A percentile compares a stretch with the other conserved stretches of the same genome.
These are phyloP conservation scores for Paramecium sexaurelia DNA, from an alignment of 73 alveolate species.

Conservation along the genomic window DNA sequence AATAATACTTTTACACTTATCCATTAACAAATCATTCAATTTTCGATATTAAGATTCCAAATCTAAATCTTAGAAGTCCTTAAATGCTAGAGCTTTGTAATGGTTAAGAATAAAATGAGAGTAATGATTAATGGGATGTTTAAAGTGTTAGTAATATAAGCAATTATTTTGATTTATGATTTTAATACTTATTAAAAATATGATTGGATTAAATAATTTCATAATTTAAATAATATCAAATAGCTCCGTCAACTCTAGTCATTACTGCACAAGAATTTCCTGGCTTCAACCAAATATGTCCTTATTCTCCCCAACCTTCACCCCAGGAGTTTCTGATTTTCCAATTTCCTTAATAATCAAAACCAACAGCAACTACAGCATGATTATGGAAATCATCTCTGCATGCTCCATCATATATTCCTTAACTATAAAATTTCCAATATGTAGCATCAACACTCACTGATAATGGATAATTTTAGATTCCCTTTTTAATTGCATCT, in stretches of 20 bases:
- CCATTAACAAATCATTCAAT: neutral
- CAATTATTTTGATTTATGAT: neutral
- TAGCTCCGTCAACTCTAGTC: conserved; percentile 52
- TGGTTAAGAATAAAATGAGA: neutral
- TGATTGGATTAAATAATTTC: too few relatives aligned
- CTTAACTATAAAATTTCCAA: conserved; percentile 74
- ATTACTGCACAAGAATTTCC: conserved; percentile 65
- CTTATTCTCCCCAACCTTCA: conserved; percentile 51
- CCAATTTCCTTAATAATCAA: conserved; percentile 60
- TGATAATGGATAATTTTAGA: conserved; percentile 63
- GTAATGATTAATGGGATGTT: neutral
- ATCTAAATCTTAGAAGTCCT: neutral
- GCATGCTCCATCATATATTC: conserved; percentile 70
- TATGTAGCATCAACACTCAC: conserved; percentile 82
- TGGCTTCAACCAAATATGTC: conserved; percentile 52
- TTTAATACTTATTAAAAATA: too few relatives aligned
- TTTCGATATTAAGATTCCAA: neutral
- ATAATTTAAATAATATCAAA: conserved; percentile 12
- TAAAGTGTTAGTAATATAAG: neutral
- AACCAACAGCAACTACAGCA: conserved; percentile 69
- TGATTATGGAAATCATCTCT: conserved; percentile 72
- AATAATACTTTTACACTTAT: neutral
- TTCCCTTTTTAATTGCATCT: conserved; percentile 56
- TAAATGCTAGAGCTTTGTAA: neutral
- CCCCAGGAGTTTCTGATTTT: conserved; percentile 66